phyloP scores from a whole-genome alignment of 345 rosid species.

The Lumnitzera littorea region DNA sequence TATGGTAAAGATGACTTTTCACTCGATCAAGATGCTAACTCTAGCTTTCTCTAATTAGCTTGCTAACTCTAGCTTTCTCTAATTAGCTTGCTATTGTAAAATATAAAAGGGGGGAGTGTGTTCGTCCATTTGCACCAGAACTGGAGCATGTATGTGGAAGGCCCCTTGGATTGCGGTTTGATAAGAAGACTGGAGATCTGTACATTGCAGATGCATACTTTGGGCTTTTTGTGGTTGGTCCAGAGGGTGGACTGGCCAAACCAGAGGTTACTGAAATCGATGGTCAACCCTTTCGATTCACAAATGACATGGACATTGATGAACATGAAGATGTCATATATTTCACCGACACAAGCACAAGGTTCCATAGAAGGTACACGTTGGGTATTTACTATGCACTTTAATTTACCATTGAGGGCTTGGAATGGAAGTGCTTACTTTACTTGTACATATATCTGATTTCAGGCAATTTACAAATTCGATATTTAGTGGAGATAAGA shows the following conservation, averaged over 20 bases:
- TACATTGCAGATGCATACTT: conserved; percentile 78
- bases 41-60: not conserved
- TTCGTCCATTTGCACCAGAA: conserved; percentile 51
- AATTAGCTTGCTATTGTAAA: conserved; percentile 2
- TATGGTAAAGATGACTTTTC: no score
- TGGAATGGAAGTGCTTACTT: not conserved
- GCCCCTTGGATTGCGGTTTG: conserved; percentile 61
- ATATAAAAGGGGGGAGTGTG: conserved; percentile 43
- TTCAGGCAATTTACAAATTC: conserved; percentile 50
- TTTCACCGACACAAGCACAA: conserved; percentile 63
- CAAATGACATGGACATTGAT: conserved; percentile 69
- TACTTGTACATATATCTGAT: not conserved
- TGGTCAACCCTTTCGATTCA: conserved; percentile 49
- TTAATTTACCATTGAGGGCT: not conserved
- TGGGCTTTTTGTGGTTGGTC: conserved; percentile 58
- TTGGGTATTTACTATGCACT: not conserved
- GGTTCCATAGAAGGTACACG: conserved; percentile 54
- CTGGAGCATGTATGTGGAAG: conserved; percentile 77
- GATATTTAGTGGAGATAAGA: conserved; percentile 38
- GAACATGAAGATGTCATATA: conserved; percentile 45
- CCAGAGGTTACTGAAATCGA: conserved; percentile 47
- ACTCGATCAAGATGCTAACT: no score
- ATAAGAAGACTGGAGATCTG: conserved; percentile 55
- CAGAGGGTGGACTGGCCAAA: conserved; percentile 55
- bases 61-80: not conserved